Conservation (phyloP, 1,284 basidiomycete species). For the Puccinia coronata region DNA sequence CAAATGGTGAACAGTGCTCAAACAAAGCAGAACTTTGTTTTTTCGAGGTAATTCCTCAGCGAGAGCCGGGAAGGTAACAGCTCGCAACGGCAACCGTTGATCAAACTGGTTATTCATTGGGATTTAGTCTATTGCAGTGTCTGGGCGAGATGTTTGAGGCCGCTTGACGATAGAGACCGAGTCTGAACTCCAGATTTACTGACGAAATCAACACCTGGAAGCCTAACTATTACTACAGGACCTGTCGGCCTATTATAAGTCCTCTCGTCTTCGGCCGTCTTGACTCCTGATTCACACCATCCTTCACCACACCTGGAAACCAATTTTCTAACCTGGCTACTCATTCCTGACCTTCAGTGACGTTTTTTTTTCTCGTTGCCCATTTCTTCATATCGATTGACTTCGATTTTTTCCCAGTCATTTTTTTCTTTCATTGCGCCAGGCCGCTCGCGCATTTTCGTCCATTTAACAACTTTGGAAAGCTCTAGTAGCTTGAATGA, state of each 20-base stretch:
- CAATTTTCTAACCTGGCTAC: background rate
- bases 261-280: background rate
- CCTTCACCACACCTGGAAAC: background rate
- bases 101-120: background rate
- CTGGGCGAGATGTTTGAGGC: background rate
- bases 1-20: background rate
- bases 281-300: background rate
- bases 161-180: slow-evolving; percentile 2
- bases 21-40: background rate
- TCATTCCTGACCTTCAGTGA: background rate
- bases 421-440: slow-evolving; percentile 2
- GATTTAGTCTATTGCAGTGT: background rate
- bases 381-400: background rate
- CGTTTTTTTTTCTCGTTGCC: background rate
- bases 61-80: background rate
- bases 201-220: background rate
- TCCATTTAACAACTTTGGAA: background rate
- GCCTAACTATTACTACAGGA: background rate
- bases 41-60: background rate
- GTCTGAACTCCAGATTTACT: background rate
- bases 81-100: background rate
- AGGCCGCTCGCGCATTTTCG: background rate
- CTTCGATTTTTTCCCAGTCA: background rate
- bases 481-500: slow-evolving; percentile 1
- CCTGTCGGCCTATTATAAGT: background rate